Base-by-base conservation (phyloP, 495 filamentous ascomycete genomes). In the Parachaetomium inaequale region DNA sequence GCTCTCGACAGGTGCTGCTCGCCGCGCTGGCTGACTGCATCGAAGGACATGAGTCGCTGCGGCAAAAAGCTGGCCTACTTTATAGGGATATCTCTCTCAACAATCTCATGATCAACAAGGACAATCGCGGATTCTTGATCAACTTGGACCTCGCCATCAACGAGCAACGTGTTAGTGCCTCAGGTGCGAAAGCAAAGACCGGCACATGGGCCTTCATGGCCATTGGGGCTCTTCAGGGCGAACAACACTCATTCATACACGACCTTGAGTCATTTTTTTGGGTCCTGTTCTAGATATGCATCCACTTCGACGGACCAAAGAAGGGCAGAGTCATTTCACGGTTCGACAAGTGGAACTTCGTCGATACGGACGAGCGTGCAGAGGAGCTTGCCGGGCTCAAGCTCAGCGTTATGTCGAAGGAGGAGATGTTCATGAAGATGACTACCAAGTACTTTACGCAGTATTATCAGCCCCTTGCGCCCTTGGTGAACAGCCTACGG, bases 221-320 rank as follows among this genome's bases (percentile, higher is more conserved):
- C 32, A 11, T 34, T 34, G 32, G 32, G 32, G 32, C 32, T 6
- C 32, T 34, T 5, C 32, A 34, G 32, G 32, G 32, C 32, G 32
- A 34, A 11, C 32, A 34, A 34, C 32, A 47, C 42, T 58, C 38
- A 12, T 58, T 58, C 31, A 58, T 58, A 36, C 40, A 47, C 55
- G 55, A 58, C 28, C 55, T 58, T 17, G 55, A 58, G 40, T 58
- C 55, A 58, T 58, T 58, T 36, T 45, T 58, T 32, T 58, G 55
- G 40, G 55, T 58, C 6, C 11, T 34, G 32, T 34, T 34, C 32
- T 34, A 11, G 32, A 34, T 43, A 43, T 43, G 40, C 40, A 50
- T 59, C 15, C 31, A 59, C 42, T 49, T 25, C 46, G 29, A 59
- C 29, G 43, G 56, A 4, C 56, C 56, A 36, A n/a, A 25, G 6